Base-by-base conservation (phyloP, 78 protist genomes). In the Guillardia theta region DNA sequence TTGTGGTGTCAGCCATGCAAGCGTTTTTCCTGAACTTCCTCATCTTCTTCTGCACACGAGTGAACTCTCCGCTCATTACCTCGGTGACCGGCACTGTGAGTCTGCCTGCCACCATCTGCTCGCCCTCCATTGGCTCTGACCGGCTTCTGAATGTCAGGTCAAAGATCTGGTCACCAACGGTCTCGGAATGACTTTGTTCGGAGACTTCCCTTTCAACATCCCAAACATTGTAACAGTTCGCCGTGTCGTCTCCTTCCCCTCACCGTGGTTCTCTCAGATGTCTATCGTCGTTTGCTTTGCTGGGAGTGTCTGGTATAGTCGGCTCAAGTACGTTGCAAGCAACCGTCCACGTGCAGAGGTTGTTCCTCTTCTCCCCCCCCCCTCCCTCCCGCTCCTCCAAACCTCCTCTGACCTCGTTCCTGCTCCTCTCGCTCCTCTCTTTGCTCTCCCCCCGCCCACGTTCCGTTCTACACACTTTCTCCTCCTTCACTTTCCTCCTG, bases 31-130 rank as follows among this genome's bases (percentile, higher is more conserved):
- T 88, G 41, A 88, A 88, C 92, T 88, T 36, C 64, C 44, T 48
- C 48, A 88, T 48, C 92, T 88, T 88, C 64, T 43, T 88, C 70
- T 88, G 92, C 92, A 48, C 92, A 15, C 47, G 87, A 1, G 47
- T 76, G 41, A 76, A n/a, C 47, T 37, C 87, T 3, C 43, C 47
- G 1, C 87, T 76, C 41, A 76, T 37, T 15, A n/a, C 43, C 41
- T n/a, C 47, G 0, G 47, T 0, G 8, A n/a, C 87, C 0, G 87
- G 87, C 47, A 76, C 87, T 4, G 43, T 27, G n/a, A 76, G 24
- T 4, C 47, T 37, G 48, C 44, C 43, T 76, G 39, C 43, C 87
- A 1, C 87, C 44, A 12, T 37, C 87, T 18, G 44, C 15, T 15
- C 58, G 30, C 15, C 58, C 58, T 6, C 70, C 6, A 24, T 58